Evolutionary conservation across 768 basidiomycete species (phyloP).

Genomic region (Leccinellum albellum): DNA sequence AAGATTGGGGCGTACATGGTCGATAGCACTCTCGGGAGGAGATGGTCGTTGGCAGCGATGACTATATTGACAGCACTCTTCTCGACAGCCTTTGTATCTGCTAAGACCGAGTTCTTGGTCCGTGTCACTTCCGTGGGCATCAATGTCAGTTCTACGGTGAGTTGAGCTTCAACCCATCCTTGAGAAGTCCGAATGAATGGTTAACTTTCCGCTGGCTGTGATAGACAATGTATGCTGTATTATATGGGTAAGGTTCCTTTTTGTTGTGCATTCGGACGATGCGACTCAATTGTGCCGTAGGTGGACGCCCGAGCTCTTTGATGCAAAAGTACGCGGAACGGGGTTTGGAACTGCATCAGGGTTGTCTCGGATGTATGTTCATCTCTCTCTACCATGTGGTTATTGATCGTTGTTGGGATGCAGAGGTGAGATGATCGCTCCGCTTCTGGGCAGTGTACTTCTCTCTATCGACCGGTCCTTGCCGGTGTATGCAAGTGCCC

Average conservation of each 20-base stretch:
- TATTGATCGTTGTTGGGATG: background rate
- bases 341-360: conserved; percentile 87
- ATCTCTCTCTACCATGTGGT: background rate
- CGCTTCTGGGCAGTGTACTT: conserved; percentile 70
- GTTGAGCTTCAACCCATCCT: background rate
- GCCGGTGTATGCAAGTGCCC: conserved; percentile 74
- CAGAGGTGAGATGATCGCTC: conserved; percentile 88
- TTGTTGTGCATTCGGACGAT: background rate
- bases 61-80: conserved; percentile 75
- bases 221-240: conserved; percentile 82
- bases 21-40: conserved; percentile 62
- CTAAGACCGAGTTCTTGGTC: conserved; percentile 53
- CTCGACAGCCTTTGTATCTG: conserved; percentile 65
- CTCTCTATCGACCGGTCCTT: conserved; percentile 63
- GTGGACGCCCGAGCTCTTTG: conserved; percentile 87
- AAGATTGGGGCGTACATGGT: conserved; percentile 86
- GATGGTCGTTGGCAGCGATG: conserved; percentile 68
- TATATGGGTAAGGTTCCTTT: conserved; percentile 51
- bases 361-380: conserved; percentile 71
- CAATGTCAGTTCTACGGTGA: conserved; percentile 63
- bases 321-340: conserved; percentile 80
- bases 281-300: conserved; percentile 17
- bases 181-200: background rate
- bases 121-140: conserved; percentile 72
- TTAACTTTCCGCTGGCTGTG: background rate